Conservation (phyloP, 805 yeast species). For the Metschnikowia colocasiae region DNA sequence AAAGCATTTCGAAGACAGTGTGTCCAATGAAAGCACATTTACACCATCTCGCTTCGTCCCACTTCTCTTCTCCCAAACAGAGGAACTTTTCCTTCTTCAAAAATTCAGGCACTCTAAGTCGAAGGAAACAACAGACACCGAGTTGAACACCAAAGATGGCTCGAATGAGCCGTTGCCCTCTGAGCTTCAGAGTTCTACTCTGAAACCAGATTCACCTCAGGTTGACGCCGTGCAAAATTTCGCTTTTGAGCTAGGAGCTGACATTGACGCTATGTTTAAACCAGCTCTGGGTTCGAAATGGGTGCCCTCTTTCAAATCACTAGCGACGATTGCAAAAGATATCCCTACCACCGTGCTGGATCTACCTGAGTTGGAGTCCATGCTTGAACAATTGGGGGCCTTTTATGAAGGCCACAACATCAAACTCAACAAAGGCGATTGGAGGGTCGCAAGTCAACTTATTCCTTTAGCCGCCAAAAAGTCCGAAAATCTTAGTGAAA, state of each 20-base stretch:
- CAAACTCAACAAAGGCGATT: conserved; percentile 6
- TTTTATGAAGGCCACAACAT: conserved; percentile 10
- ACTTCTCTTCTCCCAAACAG: neutral
- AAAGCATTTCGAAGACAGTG: neutral
- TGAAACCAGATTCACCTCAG: neutral
- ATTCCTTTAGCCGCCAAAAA: neutral
- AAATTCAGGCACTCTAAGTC: neutral
- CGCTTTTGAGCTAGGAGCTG: conserved; percentile 28
- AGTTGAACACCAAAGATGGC: neutral
- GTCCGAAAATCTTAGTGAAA: neutral
- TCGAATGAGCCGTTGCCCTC: neutral
- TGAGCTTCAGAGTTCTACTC: neutral
- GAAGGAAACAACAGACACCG: neutral
- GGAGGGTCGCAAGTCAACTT: neutral
- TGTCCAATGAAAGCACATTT: neutral
- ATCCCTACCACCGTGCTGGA: conserved; percentile 23
- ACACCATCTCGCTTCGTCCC: neutral
- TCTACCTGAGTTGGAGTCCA: conserved; percentile 34
- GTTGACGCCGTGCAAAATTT: conserved; percentile 23
- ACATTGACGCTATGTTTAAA: conserved; percentile 5
- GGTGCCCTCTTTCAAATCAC: conserved; percentile 6
- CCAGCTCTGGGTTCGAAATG: neutral
- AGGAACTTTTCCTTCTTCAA: neutral
- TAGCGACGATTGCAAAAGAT: conserved; percentile 19
- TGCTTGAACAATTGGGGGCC: conserved; percentile 30